Conservation (phyloP, 805 yeast species). For the Candida maltosa region DNA sequence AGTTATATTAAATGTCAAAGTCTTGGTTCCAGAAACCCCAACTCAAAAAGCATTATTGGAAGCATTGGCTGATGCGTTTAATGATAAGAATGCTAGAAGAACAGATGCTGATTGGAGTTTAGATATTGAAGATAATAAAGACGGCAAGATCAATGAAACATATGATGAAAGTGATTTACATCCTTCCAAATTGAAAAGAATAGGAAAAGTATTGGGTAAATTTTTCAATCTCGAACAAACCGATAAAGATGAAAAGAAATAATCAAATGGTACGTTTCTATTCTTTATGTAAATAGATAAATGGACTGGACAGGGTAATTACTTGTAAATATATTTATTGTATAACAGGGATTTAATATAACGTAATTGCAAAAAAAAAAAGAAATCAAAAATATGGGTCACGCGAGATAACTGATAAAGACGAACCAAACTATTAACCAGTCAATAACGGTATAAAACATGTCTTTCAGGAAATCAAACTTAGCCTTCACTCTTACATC, state of each 20-base stretch:
- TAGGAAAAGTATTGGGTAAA: conserved; percentile 56
- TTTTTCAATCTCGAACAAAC: conserved; percentile 45
- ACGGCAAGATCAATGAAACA: conserved; percentile 15
- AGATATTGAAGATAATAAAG: conserved; percentile 25
- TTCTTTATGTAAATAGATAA: too few species aligned
- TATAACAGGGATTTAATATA: too few species aligned
- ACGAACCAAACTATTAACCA: too few species aligned
- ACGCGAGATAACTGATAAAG: too few species aligned
- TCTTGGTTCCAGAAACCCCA: conserved; percentile 72
- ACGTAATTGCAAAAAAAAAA: too few species aligned
- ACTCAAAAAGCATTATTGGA: conserved; percentile 88
- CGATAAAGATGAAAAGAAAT: conserved; percentile 4
- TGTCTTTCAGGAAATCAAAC: too few species aligned
- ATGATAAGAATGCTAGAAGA: conserved; percentile 76
- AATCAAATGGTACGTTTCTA: too few species aligned
- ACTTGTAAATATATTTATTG: neutral
- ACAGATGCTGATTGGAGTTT: conserved; percentile 44
- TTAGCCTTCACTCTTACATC: too few species aligned
- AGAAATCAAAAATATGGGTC: too few species aligned
- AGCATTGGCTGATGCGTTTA: conserved; percentile 87
- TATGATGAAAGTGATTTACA: conserved; percentile 37
- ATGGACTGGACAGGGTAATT: neutral
- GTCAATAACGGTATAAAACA: too few species aligned
- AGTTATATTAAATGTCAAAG: conserved; percentile 67
- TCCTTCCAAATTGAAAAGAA: conserved; percentile 50